A percentile compares a stretch with the other conserved stretches of the same genome.
phyloP scores from a whole-genome alignment of 352 stramenopile species.

The Pythium brassicae region DNA sequence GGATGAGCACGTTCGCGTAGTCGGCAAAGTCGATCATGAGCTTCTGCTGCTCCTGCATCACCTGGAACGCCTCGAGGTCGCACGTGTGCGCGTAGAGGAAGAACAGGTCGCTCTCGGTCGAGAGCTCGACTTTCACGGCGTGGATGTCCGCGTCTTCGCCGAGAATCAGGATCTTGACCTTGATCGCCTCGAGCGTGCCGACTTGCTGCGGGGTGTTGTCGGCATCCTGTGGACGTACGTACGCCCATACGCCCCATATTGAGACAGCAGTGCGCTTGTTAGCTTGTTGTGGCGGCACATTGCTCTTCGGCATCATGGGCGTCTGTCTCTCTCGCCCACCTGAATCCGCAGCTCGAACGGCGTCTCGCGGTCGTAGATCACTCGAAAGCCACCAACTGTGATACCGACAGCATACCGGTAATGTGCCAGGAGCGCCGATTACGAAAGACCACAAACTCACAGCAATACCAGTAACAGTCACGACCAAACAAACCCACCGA shows the following conservation, averaged over 20 bases:
- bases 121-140: constrained; percentile 87
- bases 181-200: constrained; percentile 92
- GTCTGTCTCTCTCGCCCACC: constrained; percentile 19
- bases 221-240: constrained; percentile 30
- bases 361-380: constrained; percentile 90
- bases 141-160: constrained; percentile 83
- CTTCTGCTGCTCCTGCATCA: constrained; percentile 94
- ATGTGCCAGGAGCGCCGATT: no score
- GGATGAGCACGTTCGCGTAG: constrained; percentile 92
- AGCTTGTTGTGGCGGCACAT: no score
- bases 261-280: no score
- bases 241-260: no score
- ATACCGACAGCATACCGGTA: neutral
- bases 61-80: constrained; percentile 81
- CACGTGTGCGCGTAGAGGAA: constrained; percentile 92
- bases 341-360: constrained; percentile 90
- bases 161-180: constrained; percentile 92
- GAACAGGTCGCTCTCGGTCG: constrained; percentile 92
- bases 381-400: constrained; percentile 73
- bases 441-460: no score
- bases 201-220: constrained; percentile 87
- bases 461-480: neutral
- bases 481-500: constrained; percentile 33
- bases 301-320: no score
- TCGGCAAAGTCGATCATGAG: constrained; percentile 95